Base-by-base conservation (phyloP, 495 filamentous ascomycete species). In the Neurospora tetrasperma region DNA sequence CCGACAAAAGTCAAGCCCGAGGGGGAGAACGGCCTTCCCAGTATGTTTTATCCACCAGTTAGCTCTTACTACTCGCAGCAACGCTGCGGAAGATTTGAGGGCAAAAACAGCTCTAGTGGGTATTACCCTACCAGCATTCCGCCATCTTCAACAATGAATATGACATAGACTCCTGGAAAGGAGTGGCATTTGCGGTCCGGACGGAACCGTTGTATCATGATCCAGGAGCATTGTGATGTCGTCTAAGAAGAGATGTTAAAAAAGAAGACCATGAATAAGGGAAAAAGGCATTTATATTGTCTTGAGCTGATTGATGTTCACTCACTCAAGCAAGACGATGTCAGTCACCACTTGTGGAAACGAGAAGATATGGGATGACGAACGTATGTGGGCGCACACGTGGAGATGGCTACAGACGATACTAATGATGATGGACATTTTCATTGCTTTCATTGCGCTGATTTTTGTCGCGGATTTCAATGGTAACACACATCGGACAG, bases 1-100 rank as follows among this genome's bases (percentile, higher is more conserved):
- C 76, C 78, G 11, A 73, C 75, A 14, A 85, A 83, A 71, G 83
- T 85, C 18, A 85, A 86, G 75, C 78, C 82, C 44, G 84, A 86
- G 72, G 74, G 80, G 70, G 84, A 85, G 38, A 71, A 44, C 35
- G 75, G 77, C 2, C 79, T 85, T 35, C 84, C 84, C 38, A 85
- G 84, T 66, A 73, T 85, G 44, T 77, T 82, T 40, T 85, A 83
- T 72, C 76, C 79, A 2, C 54, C 54, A 66, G 79, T 77, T 1
- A 71, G 73, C 69, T 72, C 77, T 20, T 85, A 80, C 75, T 83
- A 81, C 69, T 69, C 77, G 46, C 76, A 80, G 66, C 27, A 16
- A 35, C 76, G 76, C 16, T 84, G 83, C 71, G 82, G 80, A 10
- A 76, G 82, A 54, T 85, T 84, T 72, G 84, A 86, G 71, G 82